These are phyloP conservation scores for Aphanomyces cochlioides DNA, from an alignment of 352 stramenopile species.

Conservation along the genomic window DNA sequence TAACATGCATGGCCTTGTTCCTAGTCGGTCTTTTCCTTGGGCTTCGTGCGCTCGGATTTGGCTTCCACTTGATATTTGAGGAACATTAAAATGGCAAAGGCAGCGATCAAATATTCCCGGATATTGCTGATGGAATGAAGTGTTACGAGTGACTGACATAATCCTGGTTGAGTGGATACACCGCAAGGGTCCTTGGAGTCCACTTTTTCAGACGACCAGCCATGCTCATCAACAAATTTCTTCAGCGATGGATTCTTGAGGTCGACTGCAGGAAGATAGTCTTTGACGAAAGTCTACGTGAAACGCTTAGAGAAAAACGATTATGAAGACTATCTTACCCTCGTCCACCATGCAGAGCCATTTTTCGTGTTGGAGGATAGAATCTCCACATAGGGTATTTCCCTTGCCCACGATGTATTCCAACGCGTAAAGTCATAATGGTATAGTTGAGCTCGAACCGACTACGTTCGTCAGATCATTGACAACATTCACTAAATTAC, in stretches of 20 bases:
- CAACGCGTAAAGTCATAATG: conserved; percentile 84
- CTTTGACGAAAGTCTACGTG: conserved; percentile 29
- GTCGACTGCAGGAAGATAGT: conserved; percentile 37
- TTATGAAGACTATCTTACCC: conserved; percentile 27
- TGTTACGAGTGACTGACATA: conserved; percentile 8
- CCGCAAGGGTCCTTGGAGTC: background rate
- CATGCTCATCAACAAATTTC: conserved; percentile 29
- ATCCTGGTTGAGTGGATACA: conserved; percentile 3
- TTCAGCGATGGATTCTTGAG: conserved; percentile 31
- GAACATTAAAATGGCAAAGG: background rate
- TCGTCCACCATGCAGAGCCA: conserved; percentile 40
- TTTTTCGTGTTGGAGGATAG: conserved; percentile 28
- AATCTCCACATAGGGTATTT: conserved; percentile 37
- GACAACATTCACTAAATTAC: conserved; percentile 31
- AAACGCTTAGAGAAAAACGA: background rate
- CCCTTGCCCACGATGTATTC: conserved; percentile 55
- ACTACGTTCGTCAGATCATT: background rate
- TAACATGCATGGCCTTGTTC: background rate
- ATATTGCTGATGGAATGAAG: conserved; percentile 11
- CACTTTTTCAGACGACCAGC: conserved; percentile 15
- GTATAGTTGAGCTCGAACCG: conserved; percentile 59
- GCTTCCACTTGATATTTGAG: background rate
- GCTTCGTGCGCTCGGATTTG: background rate
- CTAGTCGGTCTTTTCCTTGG: background rate
- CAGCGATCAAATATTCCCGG: background rate